Percentiles rank a stretch among this genome's conserved stretches.
These are phyloP conservation scores for Juglanconis oblonga DNA, from an alignment of 2,329 filamentous ascomycete genomes.

Conservation along the genomic window DNA sequence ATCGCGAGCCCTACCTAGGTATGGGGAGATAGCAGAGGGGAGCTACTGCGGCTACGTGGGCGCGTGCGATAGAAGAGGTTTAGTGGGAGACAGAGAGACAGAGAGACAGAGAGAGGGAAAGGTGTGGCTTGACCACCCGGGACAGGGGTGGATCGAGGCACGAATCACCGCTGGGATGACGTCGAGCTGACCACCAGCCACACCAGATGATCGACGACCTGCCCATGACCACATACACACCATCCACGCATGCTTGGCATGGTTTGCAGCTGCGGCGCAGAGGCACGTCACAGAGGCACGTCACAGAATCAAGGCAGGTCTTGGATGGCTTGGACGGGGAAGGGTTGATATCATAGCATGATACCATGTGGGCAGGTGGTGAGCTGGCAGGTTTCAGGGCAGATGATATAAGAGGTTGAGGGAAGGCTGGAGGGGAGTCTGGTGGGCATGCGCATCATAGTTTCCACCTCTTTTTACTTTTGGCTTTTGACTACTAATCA, in stretches of 20 bases:
- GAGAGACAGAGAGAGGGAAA: neutral
- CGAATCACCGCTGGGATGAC: conserved; percentile 3
- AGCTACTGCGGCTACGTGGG: no score
- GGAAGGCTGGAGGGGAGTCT: neutral
- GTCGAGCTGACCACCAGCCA: conserved; percentile 6
- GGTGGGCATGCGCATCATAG: neutral
- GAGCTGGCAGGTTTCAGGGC: neutral
- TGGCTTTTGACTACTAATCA: neutral
- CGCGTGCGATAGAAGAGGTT: no score
- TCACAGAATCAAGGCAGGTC: neutral
- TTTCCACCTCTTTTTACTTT: neutral
- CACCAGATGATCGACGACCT: neutral
- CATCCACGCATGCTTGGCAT: neutral
- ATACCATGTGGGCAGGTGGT: neutral
- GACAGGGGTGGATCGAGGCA: neutral
- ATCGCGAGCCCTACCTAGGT: no score
- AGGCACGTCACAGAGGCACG: neutral
- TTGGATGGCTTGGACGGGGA: neutral
- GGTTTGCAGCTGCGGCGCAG: neutral
- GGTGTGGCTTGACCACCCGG: conserved; percentile 4
- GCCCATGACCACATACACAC: neutral
- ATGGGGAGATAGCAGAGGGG: no score
- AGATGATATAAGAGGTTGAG: neutral
- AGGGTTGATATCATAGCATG: neutral
- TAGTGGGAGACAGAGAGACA: no score